Evolutionary conservation across 768 basidiomycete species (phyloP), one percentile per base, ranked within the genome.

Genomic region (Boletus coccyginus): DNA sequence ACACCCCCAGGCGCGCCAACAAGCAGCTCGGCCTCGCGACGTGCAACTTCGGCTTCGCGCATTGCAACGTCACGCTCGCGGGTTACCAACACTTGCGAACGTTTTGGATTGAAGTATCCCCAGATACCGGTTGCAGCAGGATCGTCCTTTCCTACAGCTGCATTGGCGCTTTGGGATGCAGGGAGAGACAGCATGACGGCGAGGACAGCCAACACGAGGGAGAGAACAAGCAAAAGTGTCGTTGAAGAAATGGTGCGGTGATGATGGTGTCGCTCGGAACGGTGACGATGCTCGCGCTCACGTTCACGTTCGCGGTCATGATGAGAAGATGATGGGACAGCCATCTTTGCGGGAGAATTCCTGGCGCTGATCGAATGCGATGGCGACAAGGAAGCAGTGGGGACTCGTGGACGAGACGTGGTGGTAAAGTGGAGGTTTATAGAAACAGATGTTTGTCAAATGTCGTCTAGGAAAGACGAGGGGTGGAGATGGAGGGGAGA

Each of bases 141-240:
- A 2, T 76, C 76, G 0, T 75, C 70, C 24, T 75, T 70, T 40
- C 70, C 74, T 16, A 56, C 58, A 5, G 54, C 51, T 0, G 76
- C 33, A 0, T 68, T 60, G 19, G 74, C 55, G n/a, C 73, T 61
- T 45, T 74, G 74, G 43, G 78, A 75, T 0, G 85, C 84, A 1
- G 92, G 92, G 6, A 94, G 79, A 3, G 92, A 92, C 27, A 94
- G 83, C 90, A 94, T 92, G 65, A 94, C 85, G 6, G 92, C 91
- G n/a, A 94, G 80, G 24, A 92, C 90, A 36, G 91, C 92, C 29
- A 94, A 78, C 47, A 94, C 83, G 35, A 94, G 85, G 12, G 92
- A 93, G 41, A 94, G 80, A 48, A 93, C 88, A 35, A 94, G 86
- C 50, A 94, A 81, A 33, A 94, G 85, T 14, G 92, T 94, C 0